Percentiles rank a stretch among this genome's conserved stretches.
Evolutionary conservation across 2,329 filamentous ascomycete species (phyloP).

Genomic region (Diplodia scrobiculata): DNA sequence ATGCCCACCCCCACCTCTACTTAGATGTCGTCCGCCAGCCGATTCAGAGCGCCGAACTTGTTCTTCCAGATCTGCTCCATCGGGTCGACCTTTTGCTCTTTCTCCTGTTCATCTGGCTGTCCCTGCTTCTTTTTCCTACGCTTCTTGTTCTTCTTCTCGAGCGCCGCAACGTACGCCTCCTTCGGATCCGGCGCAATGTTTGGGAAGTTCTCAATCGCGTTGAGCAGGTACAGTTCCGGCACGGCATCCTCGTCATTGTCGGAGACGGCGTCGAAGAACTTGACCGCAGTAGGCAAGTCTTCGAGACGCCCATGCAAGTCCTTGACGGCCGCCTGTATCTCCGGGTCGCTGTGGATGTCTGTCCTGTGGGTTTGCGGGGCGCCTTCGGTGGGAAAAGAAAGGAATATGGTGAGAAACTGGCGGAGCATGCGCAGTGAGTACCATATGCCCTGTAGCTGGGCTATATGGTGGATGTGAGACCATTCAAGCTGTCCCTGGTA

Average conservation of each 20-base stretch:
- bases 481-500: slow-evolving; percentile 1
- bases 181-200: slow-evolving; percentile 6
- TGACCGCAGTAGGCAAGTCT: neutral
- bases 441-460: slow-evolving; percentile 24
- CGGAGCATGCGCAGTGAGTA: slow-evolving; percentile 29
- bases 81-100: neutral
- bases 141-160: slow-evolving; percentile 5
- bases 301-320: neutral
- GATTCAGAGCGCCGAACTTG: slow-evolving; percentile 9
- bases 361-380: neutral
- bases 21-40: slow-evolving; percentile 1
- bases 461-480: slow-evolving; percentile 13
- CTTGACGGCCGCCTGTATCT: neutral
- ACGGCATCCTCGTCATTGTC: neutral
- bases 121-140: slow-evolving; percentile 15
- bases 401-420: slow-evolving; percentile 16
- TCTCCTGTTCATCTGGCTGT: neutral
- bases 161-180: neutral
- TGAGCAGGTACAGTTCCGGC: neutral
- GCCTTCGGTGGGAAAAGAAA: neutral
- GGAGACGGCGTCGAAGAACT: slow-evolving; percentile 13
- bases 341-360: neutral
- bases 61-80: slow-evolving; percentile 1
- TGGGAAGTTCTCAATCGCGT: slow-evolving; percentile 11
- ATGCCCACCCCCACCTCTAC: neutral